phyloP scores from a whole-genome alignment of 1,139 yeast genomes.

The Yamadazyma atlantica region DNA sequence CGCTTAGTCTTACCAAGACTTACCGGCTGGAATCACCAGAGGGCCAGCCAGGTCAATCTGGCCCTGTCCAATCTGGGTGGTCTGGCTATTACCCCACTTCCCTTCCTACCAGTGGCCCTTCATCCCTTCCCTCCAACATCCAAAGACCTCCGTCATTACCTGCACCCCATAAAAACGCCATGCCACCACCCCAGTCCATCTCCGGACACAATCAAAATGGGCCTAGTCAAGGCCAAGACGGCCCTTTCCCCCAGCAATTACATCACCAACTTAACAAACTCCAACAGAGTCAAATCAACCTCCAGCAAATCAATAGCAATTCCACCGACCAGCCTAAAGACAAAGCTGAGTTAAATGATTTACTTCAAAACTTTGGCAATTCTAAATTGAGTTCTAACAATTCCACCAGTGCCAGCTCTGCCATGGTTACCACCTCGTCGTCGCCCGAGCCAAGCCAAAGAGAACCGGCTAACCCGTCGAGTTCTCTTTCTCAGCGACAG shows the following conservation, averaged over 20 bases:
- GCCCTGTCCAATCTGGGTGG: background rate
- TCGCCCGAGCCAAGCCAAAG: conserved; percentile 10
- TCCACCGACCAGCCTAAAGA: conserved; percentile 8
- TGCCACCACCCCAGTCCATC: conserved; percentile 4
- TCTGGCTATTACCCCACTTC: background rate
- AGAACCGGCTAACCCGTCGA: background rate
- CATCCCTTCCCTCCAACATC: background rate
- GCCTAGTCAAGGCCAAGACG: background rate
- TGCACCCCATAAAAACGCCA: conserved; percentile 1
- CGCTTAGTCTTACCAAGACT: background rate
- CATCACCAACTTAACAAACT: conserved; percentile 14
- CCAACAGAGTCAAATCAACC: conserved; percentile 11
- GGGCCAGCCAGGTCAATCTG: background rate
- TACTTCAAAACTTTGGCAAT: conserved; percentile 18
- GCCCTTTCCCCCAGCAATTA: conserved; percentile 10
- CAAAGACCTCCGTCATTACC: conserved; percentile 6
- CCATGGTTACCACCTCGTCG: conserved; percentile 11
- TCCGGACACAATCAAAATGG: background rate
- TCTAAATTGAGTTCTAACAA: conserved; percentile 14
- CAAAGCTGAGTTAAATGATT: conserved; percentile 12
- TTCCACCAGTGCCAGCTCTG: conserved; percentile 13
- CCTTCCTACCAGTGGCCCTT: conserved; percentile 1
- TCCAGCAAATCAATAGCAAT: conserved; percentile 8
- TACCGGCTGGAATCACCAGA: background rate
- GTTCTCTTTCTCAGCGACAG: background rate